These are phyloP conservation scores for Pulveroboletus sp. DNA, from an alignment of 768 basidiomycete species.

Conservation along the genomic window DNA sequence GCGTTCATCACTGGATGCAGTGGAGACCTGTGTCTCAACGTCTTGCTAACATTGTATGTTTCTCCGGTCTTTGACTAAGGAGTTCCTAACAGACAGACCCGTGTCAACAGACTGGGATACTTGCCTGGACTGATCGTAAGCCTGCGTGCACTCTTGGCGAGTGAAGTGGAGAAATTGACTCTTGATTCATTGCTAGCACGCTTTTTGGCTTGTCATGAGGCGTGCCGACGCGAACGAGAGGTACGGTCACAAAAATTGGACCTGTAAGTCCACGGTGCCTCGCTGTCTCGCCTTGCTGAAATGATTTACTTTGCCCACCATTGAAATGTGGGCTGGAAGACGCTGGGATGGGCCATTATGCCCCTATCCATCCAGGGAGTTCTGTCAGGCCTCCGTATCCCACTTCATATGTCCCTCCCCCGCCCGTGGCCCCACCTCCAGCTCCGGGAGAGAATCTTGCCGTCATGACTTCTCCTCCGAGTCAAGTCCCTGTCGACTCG, in stretches of 20 bases:
- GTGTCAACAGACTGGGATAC: conserved; percentile 55
- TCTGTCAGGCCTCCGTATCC: not conserved
- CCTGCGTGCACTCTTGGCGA: not conserved
- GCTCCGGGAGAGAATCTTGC: not conserved
- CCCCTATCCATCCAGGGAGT: not conserved
- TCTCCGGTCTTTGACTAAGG: not conserved
- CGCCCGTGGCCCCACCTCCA: not conserved
- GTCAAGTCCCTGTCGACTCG: conserved; percentile 6
- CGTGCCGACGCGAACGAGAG: conserved; percentile 73
- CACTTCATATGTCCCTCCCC: not conserved
- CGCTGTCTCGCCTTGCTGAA: not conserved
- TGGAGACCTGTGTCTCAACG: conserved; percentile 78
- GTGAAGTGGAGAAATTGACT: not conserved
- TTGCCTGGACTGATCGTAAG: conserved; percentile 56
- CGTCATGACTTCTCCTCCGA: not conserved
- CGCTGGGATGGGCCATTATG: conserved; percentile 20
- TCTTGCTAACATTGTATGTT: conserved; percentile 69
- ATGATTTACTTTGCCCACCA: not conserved
- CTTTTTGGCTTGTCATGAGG: conserved; percentile 83
- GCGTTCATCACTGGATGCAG: conserved; percentile 74
- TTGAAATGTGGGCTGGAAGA: conserved; percentile 3
- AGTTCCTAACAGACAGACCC: not conserved
- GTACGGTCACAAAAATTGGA: conserved; percentile 22
- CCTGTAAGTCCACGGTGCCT: conserved; percentile 11
- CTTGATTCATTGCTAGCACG: conserved; percentile 43